Conservation (phyloP, 768 basidiomycete genomes). For the Tylopilus plumbeoviolaceoides region DNA sequence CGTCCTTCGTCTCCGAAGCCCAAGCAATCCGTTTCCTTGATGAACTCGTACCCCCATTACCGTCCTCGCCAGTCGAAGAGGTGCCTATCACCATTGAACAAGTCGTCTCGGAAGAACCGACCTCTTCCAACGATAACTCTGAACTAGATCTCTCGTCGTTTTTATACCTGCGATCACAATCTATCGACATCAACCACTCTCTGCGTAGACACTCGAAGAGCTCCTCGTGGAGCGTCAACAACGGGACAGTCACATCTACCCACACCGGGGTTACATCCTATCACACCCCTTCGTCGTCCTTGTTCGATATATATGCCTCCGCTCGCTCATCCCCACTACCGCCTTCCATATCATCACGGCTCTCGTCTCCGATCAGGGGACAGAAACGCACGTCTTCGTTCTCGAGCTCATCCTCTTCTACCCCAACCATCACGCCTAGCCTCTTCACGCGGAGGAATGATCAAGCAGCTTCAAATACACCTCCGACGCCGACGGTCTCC, state of each 20-base stretch:
- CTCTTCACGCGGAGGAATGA: conserved; percentile 39
- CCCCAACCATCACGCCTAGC: conserved; percentile 58
- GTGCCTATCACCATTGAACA: conserved; percentile 12
- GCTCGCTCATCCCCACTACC: conserved; percentile 59
- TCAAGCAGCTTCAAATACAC: conserved; percentile 12
- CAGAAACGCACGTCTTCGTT: conserved; percentile 40
- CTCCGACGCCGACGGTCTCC: conserved; percentile 15
- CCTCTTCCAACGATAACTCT: background rate
- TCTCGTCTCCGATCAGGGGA: conserved; percentile 26
- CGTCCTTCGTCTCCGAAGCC: conserved; percentile 30
- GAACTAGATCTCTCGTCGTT: conserved; percentile 22
- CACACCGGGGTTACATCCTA: conserved; percentile 60
- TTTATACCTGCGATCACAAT: conserved; percentile 15
- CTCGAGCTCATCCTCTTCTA: conserved; percentile 34
- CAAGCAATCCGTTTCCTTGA: conserved; percentile 55
- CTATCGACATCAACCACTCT: conserved; percentile 26
- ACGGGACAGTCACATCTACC: conserved; percentile 54
- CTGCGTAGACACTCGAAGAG: conserved; percentile 35
- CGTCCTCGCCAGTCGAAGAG: conserved; percentile 10
- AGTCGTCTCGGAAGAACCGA: conserved; percentile 12
- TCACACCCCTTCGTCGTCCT: conserved; percentile 77
- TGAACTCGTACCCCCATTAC: conserved; percentile 46
- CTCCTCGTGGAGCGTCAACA: conserved; percentile 41
- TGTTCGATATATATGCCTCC: conserved; percentile 59
- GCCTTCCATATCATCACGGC: conserved; percentile 23